Base-by-base conservation (phyloP, 805 yeast genomes). In the Teunomyces atbi region DNA sequence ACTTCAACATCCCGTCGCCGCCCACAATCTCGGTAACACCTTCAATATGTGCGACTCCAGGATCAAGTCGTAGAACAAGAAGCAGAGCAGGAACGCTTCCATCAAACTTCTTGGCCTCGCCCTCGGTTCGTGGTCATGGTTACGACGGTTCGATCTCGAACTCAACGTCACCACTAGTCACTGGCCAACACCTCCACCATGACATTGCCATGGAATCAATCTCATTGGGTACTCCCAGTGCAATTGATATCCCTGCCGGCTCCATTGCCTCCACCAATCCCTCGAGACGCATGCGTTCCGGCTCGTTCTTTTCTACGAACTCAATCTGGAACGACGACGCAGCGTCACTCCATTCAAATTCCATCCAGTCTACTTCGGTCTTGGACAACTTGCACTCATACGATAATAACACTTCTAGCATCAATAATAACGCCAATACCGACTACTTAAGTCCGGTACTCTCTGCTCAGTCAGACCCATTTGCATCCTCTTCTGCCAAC, bases 81-180 rank as follows among this genome's bases (percentile, higher is more conserved):
- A 81, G 86, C 38, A 75, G 95, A 52, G 86, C 94, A 2, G 94
- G 94, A 2, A 87, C 95, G 11, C 67, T 87, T 41, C 92, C 94
- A 6, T 82, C 90, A 16, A 68, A 84, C 41, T 73, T 83, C 47
- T 47, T 61, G 41, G 54, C 56, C 30, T 44, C 47, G 33, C 45
- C 44, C 15, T 41, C 45, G 11, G 39, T 13, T 21, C 39, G 23
- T 7, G 15, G 18, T 18, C 19, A 36, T 36, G 39, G 15, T n/a
- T 20, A 27, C 37, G 44, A 23, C 42, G 40, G 21, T 35, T 37
- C 44, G 40, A 29, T 37, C 44, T 35, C 42, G 51, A 56, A 48
- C 32, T 42, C 45, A 8, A 44, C 36, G 15, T 43, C 44, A 21
- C 47, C 45, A 28, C 39, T 42, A 29, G 34, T 44, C 7, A 23